Conservation (phyloP, 2,329 filamentous ascomycete species). For the Hysterium pulicare region DNA sequence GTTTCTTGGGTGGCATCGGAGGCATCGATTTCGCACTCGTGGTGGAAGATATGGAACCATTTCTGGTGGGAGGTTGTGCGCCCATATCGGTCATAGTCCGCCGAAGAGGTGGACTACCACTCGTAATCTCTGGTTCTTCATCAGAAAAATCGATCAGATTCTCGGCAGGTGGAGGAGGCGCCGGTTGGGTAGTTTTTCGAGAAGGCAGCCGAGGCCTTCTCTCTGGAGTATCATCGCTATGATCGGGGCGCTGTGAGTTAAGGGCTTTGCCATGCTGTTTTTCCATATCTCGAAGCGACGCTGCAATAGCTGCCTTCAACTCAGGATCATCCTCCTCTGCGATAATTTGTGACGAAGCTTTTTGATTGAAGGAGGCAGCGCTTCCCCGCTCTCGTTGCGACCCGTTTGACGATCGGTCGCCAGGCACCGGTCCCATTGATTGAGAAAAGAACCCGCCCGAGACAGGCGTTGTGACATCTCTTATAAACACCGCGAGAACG, state of each 20-base stretch:
- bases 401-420: conserved; percentile 27
- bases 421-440: conserved; percentile 41
- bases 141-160: conserved; percentile 51
- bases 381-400: conserved; percentile 13
- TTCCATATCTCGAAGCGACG: conserved; percentile 46
- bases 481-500: conserved; percentile 85
- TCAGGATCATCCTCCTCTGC: conserved; percentile 47
- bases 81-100: conserved; percentile 27
- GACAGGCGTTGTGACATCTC: conserved; percentile 85
- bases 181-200: conserved; percentile 26
- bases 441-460: conserved; percentile 75
- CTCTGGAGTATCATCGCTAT: conserved; percentile 34
- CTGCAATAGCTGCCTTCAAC: conserved; percentile 46
- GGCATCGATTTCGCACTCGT: conserved; percentile 26
- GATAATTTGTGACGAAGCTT: conserved; percentile 14
- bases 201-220: conserved; percentile 35
- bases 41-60: conserved; percentile 14
- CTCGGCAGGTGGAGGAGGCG: conserved; percentile 23
- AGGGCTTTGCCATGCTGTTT: conserved; percentile 35
- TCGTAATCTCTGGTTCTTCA: conserved; percentile 23
- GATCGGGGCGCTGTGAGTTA: conserved; percentile 27
- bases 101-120: conserved; percentile 13
- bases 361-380: conserved; percentile 7
- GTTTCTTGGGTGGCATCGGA: conserved; percentile 31
- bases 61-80: conserved; percentile 12